These are phyloP conservation scores for Magnusiomyces magnusii DNA, from an alignment of 1,139 yeast species.

Conservation along the genomic window DNA sequence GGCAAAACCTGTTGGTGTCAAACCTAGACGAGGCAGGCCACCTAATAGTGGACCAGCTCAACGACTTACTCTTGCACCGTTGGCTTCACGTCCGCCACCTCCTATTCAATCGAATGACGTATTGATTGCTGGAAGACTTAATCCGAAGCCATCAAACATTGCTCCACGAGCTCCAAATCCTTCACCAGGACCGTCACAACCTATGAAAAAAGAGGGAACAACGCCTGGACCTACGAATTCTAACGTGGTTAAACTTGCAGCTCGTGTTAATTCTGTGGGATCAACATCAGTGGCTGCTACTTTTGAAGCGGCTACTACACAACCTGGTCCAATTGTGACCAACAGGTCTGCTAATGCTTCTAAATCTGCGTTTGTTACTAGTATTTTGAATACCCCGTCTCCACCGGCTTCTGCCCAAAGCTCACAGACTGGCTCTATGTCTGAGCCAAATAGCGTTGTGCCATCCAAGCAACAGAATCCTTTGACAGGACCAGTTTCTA, in stretches of 20 bases:
- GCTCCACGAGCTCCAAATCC: no score
- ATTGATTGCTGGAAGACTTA: not conserved
- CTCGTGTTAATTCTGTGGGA: no score
- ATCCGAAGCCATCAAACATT: no score
- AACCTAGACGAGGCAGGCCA: constrained; percentile 16
- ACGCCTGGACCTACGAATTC: not conserved
- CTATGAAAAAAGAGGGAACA: no score
- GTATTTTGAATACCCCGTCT: not conserved
- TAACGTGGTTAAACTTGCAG: not conserved
- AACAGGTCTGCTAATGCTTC: not conserved
- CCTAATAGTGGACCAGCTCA: constrained; percentile 16
- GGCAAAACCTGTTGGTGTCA: not conserved
- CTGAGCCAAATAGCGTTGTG: not conserved
- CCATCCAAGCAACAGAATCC: not conserved
- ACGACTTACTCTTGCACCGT: constrained; percentile 14
- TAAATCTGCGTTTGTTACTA: not conserved
- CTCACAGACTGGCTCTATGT: not conserved
- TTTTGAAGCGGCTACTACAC: not conserved
- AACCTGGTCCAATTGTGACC: not conserved
- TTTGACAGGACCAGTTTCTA: not conserved
- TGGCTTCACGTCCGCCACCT: constrained; percentile 14
- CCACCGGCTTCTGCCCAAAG: not conserved
- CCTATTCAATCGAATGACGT: not conserved
- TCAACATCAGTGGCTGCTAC: no score
- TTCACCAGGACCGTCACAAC: no score